Percentiles rank a stretch among this genome's conserved stretches.
Conservation (phyloP, 768 basidiomycete species). For the Pholiota molesta region DNA sequence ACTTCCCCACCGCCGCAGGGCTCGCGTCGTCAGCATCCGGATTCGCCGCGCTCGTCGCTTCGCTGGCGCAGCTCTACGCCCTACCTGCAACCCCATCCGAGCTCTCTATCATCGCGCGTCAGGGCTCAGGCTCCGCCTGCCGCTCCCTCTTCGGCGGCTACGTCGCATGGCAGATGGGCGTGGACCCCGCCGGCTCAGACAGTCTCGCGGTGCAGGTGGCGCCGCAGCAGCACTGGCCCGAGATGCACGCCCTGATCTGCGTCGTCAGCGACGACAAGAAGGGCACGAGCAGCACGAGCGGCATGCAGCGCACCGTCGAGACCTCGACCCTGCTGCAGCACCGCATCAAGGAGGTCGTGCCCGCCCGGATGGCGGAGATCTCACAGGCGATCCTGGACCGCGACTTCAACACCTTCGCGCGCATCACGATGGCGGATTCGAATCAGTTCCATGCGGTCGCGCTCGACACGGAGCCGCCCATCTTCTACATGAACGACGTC, state of each 20-base stretch:
- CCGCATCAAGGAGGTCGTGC: conserved; percentile 86
- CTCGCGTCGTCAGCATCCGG: conserved; percentile 97
- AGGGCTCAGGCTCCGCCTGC: conserved; percentile 97
- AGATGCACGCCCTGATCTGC: conserved; percentile 96
- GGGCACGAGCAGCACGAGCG: conserved; percentile 90
- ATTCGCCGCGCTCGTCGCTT: conserved; percentile 92
- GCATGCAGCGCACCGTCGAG: conserved; percentile 98
- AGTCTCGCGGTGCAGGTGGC: conserved; percentile 89
- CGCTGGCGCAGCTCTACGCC: conserved; percentile 83
- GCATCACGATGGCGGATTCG: conserved; percentile 95
- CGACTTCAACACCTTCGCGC: conserved; percentile 90
- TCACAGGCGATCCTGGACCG: conserved; percentile 72
- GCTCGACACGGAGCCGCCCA: conserved; percentile 95
- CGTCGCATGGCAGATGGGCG: conserved; percentile 92
- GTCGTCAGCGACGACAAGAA: conserved; percentile 97
- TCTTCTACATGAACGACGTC: conserved; percentile 99
- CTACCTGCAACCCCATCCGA: conserved; percentile 78
- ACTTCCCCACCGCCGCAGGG: conserved; percentile 98
- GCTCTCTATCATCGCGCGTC: conserved; percentile 93
- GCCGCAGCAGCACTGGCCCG: conserved; percentile 86
- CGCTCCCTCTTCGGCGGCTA: conserved; percentile 97
- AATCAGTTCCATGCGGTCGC: conserved; percentile 99
- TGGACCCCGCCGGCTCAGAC: conserved; percentile 70
- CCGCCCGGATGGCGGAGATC: conserved; percentile 82
- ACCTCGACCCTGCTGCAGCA: conserved; percentile 88